These are phyloP conservation scores for Ulmus americana DNA, from an alignment of 331 rosid genomes.

Conservation along the genomic window DNA sequence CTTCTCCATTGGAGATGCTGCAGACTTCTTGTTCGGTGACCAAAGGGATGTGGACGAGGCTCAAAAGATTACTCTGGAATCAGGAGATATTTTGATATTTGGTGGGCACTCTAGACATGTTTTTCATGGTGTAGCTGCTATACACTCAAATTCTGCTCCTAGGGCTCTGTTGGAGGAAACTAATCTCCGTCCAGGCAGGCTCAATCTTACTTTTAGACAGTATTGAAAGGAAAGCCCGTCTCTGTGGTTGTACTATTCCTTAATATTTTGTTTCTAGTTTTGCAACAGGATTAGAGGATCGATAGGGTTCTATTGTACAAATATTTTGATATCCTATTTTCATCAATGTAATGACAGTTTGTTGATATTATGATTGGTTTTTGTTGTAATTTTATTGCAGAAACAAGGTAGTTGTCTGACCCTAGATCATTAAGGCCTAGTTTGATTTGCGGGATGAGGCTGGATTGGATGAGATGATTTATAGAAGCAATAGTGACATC, in stretches of 20 bases:
- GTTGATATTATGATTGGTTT: not conserved
- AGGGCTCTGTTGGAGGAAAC: slow-evolving; percentile 30
- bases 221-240: slow-evolving; percentile 22
- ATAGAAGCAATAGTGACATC: too few species aligned
- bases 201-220: slow-evolving; percentile 75
- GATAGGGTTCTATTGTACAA: not conserved
- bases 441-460: too few species aligned
- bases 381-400: not conserved
- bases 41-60: slow-evolving; percentile 41
- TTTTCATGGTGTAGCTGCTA: slow-evolving; percentile 61
- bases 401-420: not conserved
- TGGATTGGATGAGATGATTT: too few species aligned
- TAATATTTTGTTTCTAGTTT: not conserved
- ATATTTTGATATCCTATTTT: not conserved
- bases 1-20: slow-evolving; percentile 77
- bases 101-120: slow-evolving; percentile 63
- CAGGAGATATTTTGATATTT: slow-evolving; percentile 80
- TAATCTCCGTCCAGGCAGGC: slow-evolving; percentile 53
- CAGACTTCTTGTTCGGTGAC: slow-evolving; percentile 55
- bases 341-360: not conserved
- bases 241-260: not conserved
- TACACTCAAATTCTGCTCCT: slow-evolving; percentile 49
- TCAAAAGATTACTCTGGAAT: slow-evolving; percentile 34
- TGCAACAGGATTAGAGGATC: not conserved
- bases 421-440: too few species aligned